Percentiles rank a stretch among this genome's conserved stretches.
These are phyloP conservation scores for Chaetomidium leptoderma DNA, from an alignment of 495 filamentous ascomycete genomes.

Conservation along the genomic window DNA sequence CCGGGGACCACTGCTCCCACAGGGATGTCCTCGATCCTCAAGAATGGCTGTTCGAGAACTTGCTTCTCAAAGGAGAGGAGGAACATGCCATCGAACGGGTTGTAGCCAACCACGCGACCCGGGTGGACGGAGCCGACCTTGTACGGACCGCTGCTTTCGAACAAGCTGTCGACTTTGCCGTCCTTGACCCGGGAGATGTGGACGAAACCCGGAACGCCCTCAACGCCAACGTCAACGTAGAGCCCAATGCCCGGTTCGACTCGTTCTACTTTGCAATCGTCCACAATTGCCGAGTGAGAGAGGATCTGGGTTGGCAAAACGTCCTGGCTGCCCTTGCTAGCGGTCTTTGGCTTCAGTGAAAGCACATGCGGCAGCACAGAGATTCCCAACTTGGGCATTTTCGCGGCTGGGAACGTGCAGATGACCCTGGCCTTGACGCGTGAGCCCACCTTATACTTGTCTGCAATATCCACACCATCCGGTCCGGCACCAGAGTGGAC, in stretches of 20 bases:
- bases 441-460: constrained; percentile 70
- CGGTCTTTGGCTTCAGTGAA: constrained; percentile 53
- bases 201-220: constrained; percentile 74
- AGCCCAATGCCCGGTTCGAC: constrained; percentile 75
- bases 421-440: constrained; percentile 85
- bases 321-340: constrained; percentile 27
- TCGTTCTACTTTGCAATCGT: constrained; percentile 68
- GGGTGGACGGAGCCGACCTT: constrained; percentile 71
- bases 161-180: constrained; percentile 74
- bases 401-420: constrained; percentile 72
- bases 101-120: constrained; percentile 81
- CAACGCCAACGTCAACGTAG: constrained; percentile 73
- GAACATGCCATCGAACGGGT: constrained; percentile 77
- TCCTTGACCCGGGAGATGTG: constrained; percentile 90
- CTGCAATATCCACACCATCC: constrained; percentile 58
- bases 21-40: constrained; percentile 81
- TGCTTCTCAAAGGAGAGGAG: constrained; percentile 77
- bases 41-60: constrained; percentile 79
- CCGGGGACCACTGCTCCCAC: constrained; percentile 79
- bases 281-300: constrained; percentile 69
- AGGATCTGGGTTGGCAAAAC: constrained; percentile 50
- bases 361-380: constrained; percentile 81
- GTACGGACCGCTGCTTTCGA: constrained; percentile 68
- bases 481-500: constrained; percentile 76
- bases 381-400: constrained; percentile 76